Evolutionary conservation across 768 basidiomycete species (phyloP).

Genomic region (Boletellus sp.): DNA sequence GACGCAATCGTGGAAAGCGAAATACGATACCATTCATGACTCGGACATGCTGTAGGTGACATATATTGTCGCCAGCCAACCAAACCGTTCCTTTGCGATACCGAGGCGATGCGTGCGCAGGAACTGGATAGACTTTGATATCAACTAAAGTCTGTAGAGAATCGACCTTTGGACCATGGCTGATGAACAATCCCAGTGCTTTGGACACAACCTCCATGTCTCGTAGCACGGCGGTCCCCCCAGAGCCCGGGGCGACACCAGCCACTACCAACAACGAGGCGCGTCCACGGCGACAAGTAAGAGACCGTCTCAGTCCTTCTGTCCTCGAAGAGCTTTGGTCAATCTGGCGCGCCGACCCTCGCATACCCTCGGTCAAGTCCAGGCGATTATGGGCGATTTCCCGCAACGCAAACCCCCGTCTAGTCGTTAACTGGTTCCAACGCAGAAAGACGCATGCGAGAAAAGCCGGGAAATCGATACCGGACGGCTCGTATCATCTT

Average conservation of each 20-base stretch:
- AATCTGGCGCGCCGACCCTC: conserved; percentile 28
- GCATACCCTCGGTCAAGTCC: conserved; percentile 28
- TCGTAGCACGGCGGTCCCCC: conserved; percentile 1
- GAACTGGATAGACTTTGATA: too few species aligned
- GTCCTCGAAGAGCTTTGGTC: conserved; percentile 27
- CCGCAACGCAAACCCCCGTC: conserved; percentile 15
- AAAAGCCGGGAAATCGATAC: conserved; percentile 17
- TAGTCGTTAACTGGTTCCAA: conserved; percentile 27
- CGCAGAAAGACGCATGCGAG: conserved; percentile 24
- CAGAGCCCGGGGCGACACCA: not conserved
- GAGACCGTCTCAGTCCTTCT: conserved; percentile 10
- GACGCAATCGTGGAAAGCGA: too few species aligned
- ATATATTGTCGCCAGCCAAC: not conserved
- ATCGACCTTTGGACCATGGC: too few species aligned
- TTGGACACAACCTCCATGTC: conserved; percentile 9
- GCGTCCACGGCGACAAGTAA: conserved; percentile 3
- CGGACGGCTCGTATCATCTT: conserved; percentile 22
- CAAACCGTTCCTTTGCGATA: too few species aligned
- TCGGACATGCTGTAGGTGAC: not conserved
- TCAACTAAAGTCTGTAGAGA: too few species aligned
- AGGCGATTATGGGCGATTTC: conserved; percentile 25
- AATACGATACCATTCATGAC: too few species aligned
- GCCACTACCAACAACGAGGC: not conserved
- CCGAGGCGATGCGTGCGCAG: too few species aligned
- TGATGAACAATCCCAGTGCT: too few species aligned